Conservation (phyloP, 345 rosid species). For the Melastoma malabathricum region DNA sequence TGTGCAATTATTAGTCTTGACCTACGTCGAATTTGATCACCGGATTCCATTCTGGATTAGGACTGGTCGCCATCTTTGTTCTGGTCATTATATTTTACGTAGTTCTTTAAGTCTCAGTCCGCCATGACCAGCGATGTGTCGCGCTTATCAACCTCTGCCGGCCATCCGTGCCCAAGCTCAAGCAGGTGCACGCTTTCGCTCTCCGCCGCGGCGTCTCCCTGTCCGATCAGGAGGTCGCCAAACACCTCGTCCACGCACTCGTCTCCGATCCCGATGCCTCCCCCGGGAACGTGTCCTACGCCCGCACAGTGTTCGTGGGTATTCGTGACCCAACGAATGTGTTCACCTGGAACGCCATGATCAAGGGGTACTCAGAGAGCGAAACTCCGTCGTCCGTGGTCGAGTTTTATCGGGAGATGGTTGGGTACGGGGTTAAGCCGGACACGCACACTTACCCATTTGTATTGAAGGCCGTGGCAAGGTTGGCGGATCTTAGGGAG, state of each 20-base stretch:
- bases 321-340: conserved; percentile 27
- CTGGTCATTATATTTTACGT: too few species aligned
- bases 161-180: conserved; percentile 36
- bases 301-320: conserved; percentile 33
- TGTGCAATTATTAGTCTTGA: too few species aligned
- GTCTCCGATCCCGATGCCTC: conserved; percentile 21
- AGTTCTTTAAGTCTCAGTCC: too few species aligned
- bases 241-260: conserved; percentile 39
- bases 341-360: conserved; percentile 71
- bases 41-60: too few species aligned
- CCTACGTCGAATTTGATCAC: too few species aligned
- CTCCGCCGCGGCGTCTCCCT: conserved; percentile 44
- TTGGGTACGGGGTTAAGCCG: conserved; percentile 27
- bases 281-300: conserved; percentile 51
- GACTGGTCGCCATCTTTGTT: too few species aligned
- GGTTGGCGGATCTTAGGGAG: conserved; percentile 26
- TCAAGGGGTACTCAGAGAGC: conserved; percentile 68
- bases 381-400: conserved; percentile 37
- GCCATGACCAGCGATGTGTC: conserved; percentile 28
- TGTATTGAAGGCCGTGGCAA: conserved; percentile 59
- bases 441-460: conserved; percentile 86
- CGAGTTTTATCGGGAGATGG: conserved; percentile 38
- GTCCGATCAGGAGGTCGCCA: conserved; percentile 30
- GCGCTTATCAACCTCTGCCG: conserved; percentile 30
- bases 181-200: conserved; percentile 59